Percentiles rank a stretch among this genome's conserved stretches.
These are phyloP conservation scores for Furcasterigmium sp. DNA, from an alignment of 2,329 filamentous ascomycete genomes.

Conservation along the genomic window DNA sequence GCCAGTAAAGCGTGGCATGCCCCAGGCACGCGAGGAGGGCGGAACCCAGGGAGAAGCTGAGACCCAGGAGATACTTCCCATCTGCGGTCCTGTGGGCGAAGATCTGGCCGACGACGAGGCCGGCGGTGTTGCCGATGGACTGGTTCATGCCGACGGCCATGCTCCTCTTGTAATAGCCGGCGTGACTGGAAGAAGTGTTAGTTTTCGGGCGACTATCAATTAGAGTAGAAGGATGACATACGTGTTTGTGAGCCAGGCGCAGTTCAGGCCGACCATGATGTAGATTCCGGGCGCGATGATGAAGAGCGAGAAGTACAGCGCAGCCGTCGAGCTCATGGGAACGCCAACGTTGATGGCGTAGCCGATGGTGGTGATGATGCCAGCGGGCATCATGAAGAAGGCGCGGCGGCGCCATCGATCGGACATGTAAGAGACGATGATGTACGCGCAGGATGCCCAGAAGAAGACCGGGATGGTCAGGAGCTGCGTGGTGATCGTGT, in stretches of 20 bases:
- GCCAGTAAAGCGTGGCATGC: constrained; percentile 13
- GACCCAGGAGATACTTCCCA: constrained; percentile 15
- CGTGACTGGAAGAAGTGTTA: neutral
- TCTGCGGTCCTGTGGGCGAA: neutral
- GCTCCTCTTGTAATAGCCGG: constrained; percentile 1
- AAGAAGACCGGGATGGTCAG: constrained; percentile 21
- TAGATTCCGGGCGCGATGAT: constrained; percentile 16
- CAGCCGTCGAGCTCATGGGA: constrained; percentile 13
- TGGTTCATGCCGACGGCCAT: constrained; percentile 7
- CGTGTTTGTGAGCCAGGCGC: neutral
- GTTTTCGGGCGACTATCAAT: neutral
- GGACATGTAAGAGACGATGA: constrained; percentile 6
- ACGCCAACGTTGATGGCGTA: neutral
- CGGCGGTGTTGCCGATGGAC: neutral
- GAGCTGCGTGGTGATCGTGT: constrained; percentile 19
- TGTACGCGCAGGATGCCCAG: constrained; percentile 21
- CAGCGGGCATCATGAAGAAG: constrained; percentile 14
- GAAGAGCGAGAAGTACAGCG: constrained; percentile 17
- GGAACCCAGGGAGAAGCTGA: constrained; percentile 16
- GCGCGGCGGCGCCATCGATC: constrained; percentile 18
- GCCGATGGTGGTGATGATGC: constrained; percentile 14
- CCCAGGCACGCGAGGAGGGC: constrained; percentile 14
- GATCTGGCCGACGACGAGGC: neutral
- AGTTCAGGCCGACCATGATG: neutral
- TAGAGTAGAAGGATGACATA: neutral